Evolutionary conservation across 108 stramenopile genomes (phyloP).

Genomic region (Chaetoceros tenuissimus): DNA sequence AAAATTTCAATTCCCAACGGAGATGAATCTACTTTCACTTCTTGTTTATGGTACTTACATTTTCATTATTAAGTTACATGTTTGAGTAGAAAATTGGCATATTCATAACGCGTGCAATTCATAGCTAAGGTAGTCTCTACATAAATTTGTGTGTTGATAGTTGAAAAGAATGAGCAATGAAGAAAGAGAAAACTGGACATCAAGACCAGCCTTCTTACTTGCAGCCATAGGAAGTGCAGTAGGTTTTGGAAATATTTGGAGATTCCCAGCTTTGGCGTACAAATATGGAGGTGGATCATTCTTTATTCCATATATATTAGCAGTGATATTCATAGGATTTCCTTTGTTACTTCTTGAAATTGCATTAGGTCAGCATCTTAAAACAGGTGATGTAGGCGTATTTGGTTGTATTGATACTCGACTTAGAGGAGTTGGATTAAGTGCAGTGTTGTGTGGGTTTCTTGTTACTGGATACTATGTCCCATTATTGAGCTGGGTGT

Average conservation of each 20-base stretch:
- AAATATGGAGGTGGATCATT: constrained; percentile 62
- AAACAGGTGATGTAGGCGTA: constrained; percentile 40
- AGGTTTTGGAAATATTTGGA: constrained; percentile 69
- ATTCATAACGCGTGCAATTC: too few species aligned
- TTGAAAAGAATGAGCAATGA: too few species aligned
- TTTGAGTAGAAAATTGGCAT: too few species aligned
- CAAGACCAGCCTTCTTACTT: constrained; percentile 43
- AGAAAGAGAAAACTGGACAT: constrained; percentile 28
- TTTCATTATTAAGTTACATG: too few species aligned
- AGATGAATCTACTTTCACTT: too few species aligned
- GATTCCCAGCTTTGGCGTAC: constrained; percentile 56
- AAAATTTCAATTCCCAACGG: too few species aligned
- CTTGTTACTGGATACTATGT: constrained; percentile 49
- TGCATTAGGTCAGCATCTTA: constrained; percentile 43
- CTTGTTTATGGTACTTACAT: too few species aligned
- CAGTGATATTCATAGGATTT: constrained; percentile 55
- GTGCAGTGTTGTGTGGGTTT: constrained; percentile 30
- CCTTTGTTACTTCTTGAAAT: constrained; percentile 53
- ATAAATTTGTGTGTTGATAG: too few species aligned
- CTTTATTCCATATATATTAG: constrained; percentile 56
- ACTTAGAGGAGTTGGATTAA: constrained; percentile 43
- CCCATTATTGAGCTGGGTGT: constrained; percentile 40
- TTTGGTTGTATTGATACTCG: constrained; percentile 48
- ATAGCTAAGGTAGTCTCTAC: too few species aligned
- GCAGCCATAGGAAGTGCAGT: constrained; percentile 54